These are phyloP conservation scores for Jackrogersella multiformis DNA, from an alignment of 495 filamentous ascomycete genomes.

Conservation along the genomic window DNA sequence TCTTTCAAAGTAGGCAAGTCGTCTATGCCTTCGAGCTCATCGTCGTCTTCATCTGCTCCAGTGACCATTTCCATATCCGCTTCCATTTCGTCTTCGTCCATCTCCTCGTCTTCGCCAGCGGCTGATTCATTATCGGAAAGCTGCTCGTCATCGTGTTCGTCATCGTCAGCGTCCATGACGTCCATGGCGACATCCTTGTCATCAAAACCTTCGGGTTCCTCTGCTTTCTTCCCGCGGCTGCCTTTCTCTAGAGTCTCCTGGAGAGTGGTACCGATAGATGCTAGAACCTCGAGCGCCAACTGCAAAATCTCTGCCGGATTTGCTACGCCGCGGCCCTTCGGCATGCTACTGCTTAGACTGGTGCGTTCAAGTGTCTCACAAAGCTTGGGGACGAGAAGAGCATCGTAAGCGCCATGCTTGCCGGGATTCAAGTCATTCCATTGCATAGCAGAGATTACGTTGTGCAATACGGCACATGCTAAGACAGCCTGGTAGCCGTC, in stretches of 20 bases:
- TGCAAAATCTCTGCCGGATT: slow-evolving; percentile 52
- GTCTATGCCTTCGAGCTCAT: slow-evolving; percentile 49
- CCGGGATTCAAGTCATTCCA: slow-evolving; percentile 61
- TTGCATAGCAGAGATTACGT: slow-evolving; percentile 56
- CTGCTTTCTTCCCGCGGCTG: slow-evolving; percentile 43
- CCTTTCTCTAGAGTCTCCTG: slow-evolving; percentile 56
- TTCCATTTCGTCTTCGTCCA: slow-evolving; percentile 57
- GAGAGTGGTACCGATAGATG: slow-evolving; percentile 66
- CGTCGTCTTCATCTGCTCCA: slow-evolving; percentile 54
- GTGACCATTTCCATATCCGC: slow-evolving; percentile 68
- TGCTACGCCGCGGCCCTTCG: slow-evolving; percentile 42
- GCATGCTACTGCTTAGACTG: slow-evolving; percentile 28
- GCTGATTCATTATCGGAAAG: slow-evolving; percentile 36
- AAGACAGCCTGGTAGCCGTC: slow-evolving; percentile 52
- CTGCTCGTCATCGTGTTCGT: slow-evolving; percentile 41
- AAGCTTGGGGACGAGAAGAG: slow-evolving; percentile 56
- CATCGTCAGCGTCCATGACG: slow-evolving; percentile 32
- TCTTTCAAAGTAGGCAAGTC: slow-evolving; percentile 57
- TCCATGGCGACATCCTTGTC: slow-evolving; percentile 50
- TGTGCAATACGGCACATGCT: slow-evolving; percentile 63
- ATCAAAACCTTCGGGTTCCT: slow-evolving; percentile 44
- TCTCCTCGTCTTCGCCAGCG: slow-evolving; percentile 49
- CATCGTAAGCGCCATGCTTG: slow-evolving; percentile 57
- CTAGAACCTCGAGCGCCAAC: slow-evolving; percentile 63
- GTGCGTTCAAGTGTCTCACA: slow-evolving; percentile 49